Percentiles rank a stretch among this genome's conserved stretches.
Evolutionary conservation across 129 eudicot genomes (phyloP).

Genomic region (sunflower (Helianthus annuus)): HanXRQr2.0-SUNRISE NC_035445.2:172044301-172044800

Average conservation of each 20-base stretch:
- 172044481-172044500: background rate
- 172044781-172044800: background rate
- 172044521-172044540: background rate
- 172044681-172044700: background rate
- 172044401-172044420: background rate
- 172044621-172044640: background rate
- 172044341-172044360: no score
- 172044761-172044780: background rate
- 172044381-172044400: slow-evolving; percentile 1
- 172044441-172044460: slow-evolving; percentile 9
- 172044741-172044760: no score
- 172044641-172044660: slow-evolving; percentile 15
- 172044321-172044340: background rate
- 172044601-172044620: background rate
- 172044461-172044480: background rate
- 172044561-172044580: background rate
- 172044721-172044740: background rate
- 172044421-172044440: background rate
- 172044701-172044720: background rate
- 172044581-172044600: background rate
- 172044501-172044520: background rate
- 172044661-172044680: background rate
- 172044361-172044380: background rate
- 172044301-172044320: background rate
- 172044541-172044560: no score